These are phyloP conservation scores for Medicago lupulina DNA, from an alignment of 306 rosid species.

Conservation along the genomic window DNA sequence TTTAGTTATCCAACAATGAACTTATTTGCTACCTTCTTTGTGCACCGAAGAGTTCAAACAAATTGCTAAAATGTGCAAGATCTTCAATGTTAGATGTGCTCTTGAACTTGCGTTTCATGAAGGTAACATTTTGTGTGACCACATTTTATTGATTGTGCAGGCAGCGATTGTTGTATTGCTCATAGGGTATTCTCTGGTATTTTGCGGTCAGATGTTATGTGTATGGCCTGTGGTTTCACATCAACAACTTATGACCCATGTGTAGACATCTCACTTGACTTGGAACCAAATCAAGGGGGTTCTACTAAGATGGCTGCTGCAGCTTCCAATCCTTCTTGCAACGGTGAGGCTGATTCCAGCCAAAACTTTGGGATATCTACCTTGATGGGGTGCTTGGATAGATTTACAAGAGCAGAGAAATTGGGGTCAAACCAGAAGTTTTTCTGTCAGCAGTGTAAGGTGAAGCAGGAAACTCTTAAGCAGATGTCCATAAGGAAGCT, in stretches of 20 bases:
- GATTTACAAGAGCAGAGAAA: conserved; percentile 89
- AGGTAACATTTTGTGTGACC: conserved; percentile 32
- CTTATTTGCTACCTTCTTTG: conserved; percentile 13
- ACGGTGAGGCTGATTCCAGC: conserved; percentile 66
- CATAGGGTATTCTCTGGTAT: conserved; percentile 92
- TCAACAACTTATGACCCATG: conserved; percentile 97
- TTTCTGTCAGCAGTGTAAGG: conserved; percentile 91
- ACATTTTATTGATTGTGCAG: conserved; percentile 60
- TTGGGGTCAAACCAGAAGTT: conserved; percentile 93
- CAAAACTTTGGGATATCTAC: conserved; percentile 68
- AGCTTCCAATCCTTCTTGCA: conserved; percentile 66
- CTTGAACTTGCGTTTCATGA: conserved; percentile 34
- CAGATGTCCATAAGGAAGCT: conserved; percentile 95
- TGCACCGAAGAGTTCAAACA: conserved; percentile 7
- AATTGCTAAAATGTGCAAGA: conserved; percentile 23
- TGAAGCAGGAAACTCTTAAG: conserved; percentile 89
- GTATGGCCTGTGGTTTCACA: conserved; percentile 95
- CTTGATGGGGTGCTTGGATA: conserved; percentile 85
- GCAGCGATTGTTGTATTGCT: conserved; percentile 91
- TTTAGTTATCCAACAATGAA: conserved; percentile 1
- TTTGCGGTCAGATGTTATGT: conserved; percentile 92
- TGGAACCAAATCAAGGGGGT: conserved; percentile 77
- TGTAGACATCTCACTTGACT: conserved; percentile 85
- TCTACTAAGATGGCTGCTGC: conserved; percentile 60
- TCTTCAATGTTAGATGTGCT: conserved; percentile 24